phyloP scores from a whole-genome alignment of 306 rosid genomes.

The Lotus japonicus region DNA sequence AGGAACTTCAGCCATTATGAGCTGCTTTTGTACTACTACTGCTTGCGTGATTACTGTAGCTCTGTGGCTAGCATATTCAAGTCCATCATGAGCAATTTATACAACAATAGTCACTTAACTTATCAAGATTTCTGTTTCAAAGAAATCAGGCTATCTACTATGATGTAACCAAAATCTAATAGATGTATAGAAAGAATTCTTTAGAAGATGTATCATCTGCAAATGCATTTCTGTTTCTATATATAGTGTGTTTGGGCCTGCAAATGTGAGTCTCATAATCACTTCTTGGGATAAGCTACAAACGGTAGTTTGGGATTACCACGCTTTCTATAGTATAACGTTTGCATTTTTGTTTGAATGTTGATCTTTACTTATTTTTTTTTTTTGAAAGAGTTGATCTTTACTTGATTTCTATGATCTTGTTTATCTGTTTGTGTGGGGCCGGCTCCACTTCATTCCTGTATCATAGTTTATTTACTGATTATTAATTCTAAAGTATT shows the following conservation, averaged over 20 bases:
- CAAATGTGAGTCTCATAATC: too few species aligned
- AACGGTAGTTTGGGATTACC: too few species aligned
- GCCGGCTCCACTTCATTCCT: neutral
- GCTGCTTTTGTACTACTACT: conserved; percentile 14
- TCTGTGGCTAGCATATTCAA: conserved; percentile 15
- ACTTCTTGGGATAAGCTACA: too few species aligned
- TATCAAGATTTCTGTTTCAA: conserved; percentile 32
- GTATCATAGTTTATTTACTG: neutral
- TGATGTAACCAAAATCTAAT: conserved; percentile 12
- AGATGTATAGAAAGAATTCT: conserved; percentile 27
- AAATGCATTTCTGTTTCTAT: conserved; percentile 29
- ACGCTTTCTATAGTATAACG: neutral
- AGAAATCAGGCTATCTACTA: conserved; percentile 22
- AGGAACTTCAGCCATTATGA: conserved; percentile 89
- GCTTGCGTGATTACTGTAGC: conserved; percentile 7
- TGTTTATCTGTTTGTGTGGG: neutral
- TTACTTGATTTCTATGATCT: neutral
- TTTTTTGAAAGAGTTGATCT: too few species aligned
- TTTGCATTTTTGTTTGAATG: neutral
- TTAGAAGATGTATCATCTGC: conserved; percentile 17
- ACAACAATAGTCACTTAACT: neutral
- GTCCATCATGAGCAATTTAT: neutral
- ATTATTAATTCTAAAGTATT: neutral
- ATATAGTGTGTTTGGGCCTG: neutral
- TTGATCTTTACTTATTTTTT: neutral